These are phyloP conservation scores for Monosporascus sp. DNA, from an alignment of 2,329 filamentous ascomycete species.

Conservation along the genomic window DNA sequence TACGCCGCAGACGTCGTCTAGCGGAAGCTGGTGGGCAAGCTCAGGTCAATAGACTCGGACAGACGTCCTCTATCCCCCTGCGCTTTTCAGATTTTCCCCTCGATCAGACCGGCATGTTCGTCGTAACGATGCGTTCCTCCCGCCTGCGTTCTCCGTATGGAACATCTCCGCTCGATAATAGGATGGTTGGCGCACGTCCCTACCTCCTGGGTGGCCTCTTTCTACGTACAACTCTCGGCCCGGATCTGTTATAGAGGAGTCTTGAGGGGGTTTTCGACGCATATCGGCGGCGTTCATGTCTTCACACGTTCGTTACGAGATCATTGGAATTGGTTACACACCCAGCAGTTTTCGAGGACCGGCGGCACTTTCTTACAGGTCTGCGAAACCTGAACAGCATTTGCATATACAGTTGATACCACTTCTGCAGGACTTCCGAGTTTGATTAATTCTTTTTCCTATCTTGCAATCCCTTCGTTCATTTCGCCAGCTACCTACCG, in stretches of 20 bases:
- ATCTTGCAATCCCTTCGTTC: conserved; percentile 8
- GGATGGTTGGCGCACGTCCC: not conserved
- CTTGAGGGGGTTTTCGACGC: conserved; percentile 5
- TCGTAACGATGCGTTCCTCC: not conserved
- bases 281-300: not conserved
- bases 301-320: conserved; percentile 14
- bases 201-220: conserved; percentile 1
- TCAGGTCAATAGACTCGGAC: conserved; percentile 36
- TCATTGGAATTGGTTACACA: conserved; percentile 4
- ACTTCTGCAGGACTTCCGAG: conserved; percentile 7
- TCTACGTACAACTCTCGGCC: conserved; percentile 6
- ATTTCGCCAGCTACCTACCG: not conserved
- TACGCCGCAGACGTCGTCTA: conserved; percentile 57
- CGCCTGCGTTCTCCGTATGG: not conserved
- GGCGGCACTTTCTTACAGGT: conserved; percentile 3
- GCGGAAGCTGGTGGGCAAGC: conserved; percentile 50
- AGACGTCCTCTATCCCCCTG: not conserved
- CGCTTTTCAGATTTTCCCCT: not conserved
- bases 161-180: not conserved
- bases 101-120: not conserved
- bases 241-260: conserved; percentile 16
- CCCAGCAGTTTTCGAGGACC: not conserved
- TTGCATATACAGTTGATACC: conserved; percentile 20
- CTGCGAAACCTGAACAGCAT: conserved; percentile 12
- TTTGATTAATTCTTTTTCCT: conserved; percentile 6